phyloP scores from a whole-genome alignment of 768 basidiomycete species.

The Psilocybe azurescens region DNA sequence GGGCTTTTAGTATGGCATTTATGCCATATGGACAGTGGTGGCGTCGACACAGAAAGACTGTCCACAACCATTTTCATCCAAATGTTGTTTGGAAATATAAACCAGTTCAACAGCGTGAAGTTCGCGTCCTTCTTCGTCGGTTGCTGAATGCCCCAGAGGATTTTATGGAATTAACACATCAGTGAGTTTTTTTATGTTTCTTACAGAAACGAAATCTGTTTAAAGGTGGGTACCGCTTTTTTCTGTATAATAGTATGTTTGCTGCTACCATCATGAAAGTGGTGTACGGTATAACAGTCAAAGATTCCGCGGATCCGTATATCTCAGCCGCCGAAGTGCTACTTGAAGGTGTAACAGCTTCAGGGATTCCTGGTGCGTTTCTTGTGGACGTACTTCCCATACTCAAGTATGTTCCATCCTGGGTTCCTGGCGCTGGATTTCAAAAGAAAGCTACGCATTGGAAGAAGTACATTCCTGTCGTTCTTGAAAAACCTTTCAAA shows the following conservation, averaged over 20 bases:
- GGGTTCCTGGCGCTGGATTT: constrained; percentile 52
- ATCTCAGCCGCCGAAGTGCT: constrained; percentile 26
- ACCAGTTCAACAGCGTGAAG: constrained; percentile 49
- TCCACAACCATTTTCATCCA: constrained; percentile 55
- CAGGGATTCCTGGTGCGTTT: constrained; percentile 21
- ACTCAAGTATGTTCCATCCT: constrained; percentile 53
- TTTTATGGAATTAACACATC: constrained; percentile 21
- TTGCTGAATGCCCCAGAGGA: constrained; percentile 16
- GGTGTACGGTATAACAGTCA: constrained; percentile 36
- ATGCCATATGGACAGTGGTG: constrained; percentile 46
- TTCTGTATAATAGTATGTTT: constrained; percentile 40
- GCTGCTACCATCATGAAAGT: constrained; percentile 46
- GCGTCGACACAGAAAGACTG: constrained; percentile 52
- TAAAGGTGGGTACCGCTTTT: not conserved
- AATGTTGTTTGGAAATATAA: constrained; percentile 45
- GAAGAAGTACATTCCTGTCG: constrained; percentile 7
- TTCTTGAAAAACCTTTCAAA: constrained; percentile 22
- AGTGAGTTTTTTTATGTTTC: constrained; percentile 18
- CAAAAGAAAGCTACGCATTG: no score
- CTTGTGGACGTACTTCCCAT: constrained; percentile 48
- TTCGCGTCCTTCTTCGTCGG: constrained; percentile 35
- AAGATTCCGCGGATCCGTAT: constrained; percentile 38
- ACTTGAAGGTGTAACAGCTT: no score
- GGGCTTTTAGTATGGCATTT: constrained; percentile 49
- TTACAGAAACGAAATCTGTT: not conserved